phyloP scores from a whole-genome alignment of 148 eudicot genomes.

The Rhododendron vialii region DNA sequence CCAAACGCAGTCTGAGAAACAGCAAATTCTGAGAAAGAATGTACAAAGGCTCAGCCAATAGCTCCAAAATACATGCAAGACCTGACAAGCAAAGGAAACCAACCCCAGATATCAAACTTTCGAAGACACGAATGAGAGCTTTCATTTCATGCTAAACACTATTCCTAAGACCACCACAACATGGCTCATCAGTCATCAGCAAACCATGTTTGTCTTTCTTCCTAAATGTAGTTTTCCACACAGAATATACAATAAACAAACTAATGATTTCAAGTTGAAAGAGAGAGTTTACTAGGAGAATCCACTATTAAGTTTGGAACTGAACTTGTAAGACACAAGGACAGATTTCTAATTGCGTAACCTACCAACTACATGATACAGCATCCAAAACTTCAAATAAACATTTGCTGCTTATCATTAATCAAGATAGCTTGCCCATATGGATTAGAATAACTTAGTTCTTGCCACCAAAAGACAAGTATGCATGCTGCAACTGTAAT shows the following conservation, averaged over 20 bases:
- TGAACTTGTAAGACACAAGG: background rate
- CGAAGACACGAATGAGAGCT: background rate
- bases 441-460: slow-evolving; percentile 60
- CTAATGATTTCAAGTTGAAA: background rate
- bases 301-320: background rate
- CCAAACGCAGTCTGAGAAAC: slow-evolving; percentile 78
- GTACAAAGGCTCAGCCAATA: slow-evolving; percentile 87
- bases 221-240: background rate
- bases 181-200: background rate
- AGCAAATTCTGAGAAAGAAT: slow-evolving; percentile 87
- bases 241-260: background rate
- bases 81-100: slow-evolving; percentile 41
- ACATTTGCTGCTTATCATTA: slow-evolving; percentile 49
- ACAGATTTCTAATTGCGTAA: background rate
- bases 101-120: background rate
- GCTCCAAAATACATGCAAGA: slow-evolving; percentile 85
- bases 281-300: background rate
- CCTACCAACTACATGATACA: background rate
- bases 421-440: slow-evolving; percentile 86
- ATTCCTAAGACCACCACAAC: background rate
- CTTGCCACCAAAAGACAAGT: slow-evolving; percentile 89
- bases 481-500: slow-evolving; percentile 56
- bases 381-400: background rate
- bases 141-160: background rate
- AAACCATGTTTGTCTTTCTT: background rate